Base-by-base conservation (phyloP, 768 basidiomycete genomes). In the Asterophora lycoperdoides region DNA sequence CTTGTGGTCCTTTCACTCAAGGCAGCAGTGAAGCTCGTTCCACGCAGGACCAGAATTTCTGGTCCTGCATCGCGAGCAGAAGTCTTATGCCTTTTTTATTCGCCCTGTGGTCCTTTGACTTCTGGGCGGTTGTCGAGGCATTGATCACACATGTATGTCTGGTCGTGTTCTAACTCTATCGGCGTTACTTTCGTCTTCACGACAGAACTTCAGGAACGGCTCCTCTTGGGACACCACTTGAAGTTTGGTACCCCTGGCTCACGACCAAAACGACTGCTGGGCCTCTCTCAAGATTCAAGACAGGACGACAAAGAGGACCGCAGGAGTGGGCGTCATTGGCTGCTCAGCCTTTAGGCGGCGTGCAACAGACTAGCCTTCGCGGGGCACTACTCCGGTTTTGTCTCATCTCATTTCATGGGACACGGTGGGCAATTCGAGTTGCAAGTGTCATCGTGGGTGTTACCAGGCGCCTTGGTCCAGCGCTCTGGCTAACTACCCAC, bases 21-120 rank as follows among this genome's bases (percentile, higher is more conserved):
- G n/a, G n/a, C n/a, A n/a, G n/a, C n/a, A n/a, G n/a, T n/a, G 44
- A 35, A 35, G 32, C 44, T 44, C 44, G 44, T 44, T 44, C 20
- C 44, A 33, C 44, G 35, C 30, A 44, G 17, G 44, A 35, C 29
- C 35, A 32, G 30, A 44, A 8, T 23, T 8, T 5, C 33, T 18
- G 20, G 34, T 35, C 44, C 17, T 15, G 11, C 34, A 11, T 44
- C 7, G 34, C 32, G 44, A 44, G 32, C 32, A 44, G 34, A 8
- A 8, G 32, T 35, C 44, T 14, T 13, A 28, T 13, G 19, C 44
- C 30, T 32, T 14, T 20, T 23, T 19, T 33, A 26, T 44, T 41
- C 19, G 11, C 26, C 23, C 20, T 14, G 30, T 13, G 30, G 30
- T 32, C 30, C 13, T 32, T 32, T 9, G 30, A 32, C 30, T 13